These are phyloP conservation scores for Posidonia australis DNA, from an alignment of 106 monocot genomes.

Conservation along the genomic window DNA sequence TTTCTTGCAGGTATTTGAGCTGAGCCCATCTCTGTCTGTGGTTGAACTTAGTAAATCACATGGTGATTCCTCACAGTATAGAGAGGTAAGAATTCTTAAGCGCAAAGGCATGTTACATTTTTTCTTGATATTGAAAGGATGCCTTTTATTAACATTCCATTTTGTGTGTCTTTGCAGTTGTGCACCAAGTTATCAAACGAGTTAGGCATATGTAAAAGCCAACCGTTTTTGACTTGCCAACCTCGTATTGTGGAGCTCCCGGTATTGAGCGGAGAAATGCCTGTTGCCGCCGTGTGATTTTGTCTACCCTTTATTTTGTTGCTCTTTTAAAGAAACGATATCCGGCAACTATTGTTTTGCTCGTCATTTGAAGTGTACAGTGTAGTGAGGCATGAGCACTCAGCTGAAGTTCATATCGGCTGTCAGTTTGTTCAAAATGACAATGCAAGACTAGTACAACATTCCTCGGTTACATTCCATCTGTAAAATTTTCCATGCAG, in stretches of 20 bases:
- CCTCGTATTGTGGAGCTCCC: slow-evolving; percentile 19
- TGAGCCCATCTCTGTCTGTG: slow-evolving; percentile 66
- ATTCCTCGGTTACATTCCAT: too few relatives aligned
- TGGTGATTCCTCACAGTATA: slow-evolving; percentile 62
- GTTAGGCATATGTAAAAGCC: slow-evolving; percentile 36
- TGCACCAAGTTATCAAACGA: slow-evolving; percentile 50
- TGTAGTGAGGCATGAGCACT: too few relatives aligned
- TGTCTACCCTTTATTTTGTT: too few relatives aligned
- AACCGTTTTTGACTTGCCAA: slow-evolving; percentile 24
- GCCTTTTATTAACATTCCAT: background rate
- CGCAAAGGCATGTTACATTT: background rate
- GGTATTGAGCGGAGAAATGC: slow-evolving; percentile 21
- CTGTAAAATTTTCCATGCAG: too few relatives aligned
- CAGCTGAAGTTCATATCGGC: too few relatives aligned
- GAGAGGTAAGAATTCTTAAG: slow-evolving; percentile 30
- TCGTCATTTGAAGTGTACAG: too few relatives aligned
- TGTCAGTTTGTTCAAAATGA: too few relatives aligned
- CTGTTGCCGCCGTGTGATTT: slow-evolving; percentile 18
- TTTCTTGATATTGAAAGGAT: background rate
- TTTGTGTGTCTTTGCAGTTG: slow-evolving; percentile 31
- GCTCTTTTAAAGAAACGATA: too few relatives aligned
- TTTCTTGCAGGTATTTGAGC: slow-evolving; percentile 58
- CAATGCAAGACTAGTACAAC: too few relatives aligned
- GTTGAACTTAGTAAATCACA: slow-evolving; percentile 65
- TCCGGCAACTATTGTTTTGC: too few relatives aligned